Conservation (phyloP, 1,284 basidiomycete genomes). For the Xanthoconium separans region DNA sequence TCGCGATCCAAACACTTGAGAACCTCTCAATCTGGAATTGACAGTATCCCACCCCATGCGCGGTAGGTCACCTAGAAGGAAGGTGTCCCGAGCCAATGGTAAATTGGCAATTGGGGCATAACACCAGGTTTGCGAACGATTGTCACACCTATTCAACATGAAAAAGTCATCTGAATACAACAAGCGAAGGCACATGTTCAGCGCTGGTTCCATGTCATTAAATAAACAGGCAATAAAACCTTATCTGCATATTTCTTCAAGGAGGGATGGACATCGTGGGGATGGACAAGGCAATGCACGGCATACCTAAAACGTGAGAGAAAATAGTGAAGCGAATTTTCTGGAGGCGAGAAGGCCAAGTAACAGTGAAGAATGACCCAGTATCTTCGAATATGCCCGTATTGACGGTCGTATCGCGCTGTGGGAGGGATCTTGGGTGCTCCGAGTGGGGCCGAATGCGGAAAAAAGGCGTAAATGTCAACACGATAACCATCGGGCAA, state of each 20-base stretch:
- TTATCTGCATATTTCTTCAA: slow-evolving; percentile 19
- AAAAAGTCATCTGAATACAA: slow-evolving; percentile 9
- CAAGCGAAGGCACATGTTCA: slow-evolving; percentile 19
- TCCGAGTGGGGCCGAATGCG: background rate
- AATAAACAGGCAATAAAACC: slow-evolving; percentile 23
- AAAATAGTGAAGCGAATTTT: slow-evolving; percentile 12
- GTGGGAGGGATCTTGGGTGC: slow-evolving; percentile 13
- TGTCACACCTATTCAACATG: slow-evolving; percentile 7
- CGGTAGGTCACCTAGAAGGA: slow-evolving; percentile 3
- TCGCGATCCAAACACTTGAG: slow-evolving; percentile 3
- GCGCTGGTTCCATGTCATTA: slow-evolving; percentile 12
- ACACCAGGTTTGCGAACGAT: slow-evolving; percentile 4
- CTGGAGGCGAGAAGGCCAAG: background rate
- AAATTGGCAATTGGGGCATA: slow-evolving; percentile 15
- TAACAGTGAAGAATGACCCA: background rate
- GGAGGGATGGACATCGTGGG: slow-evolving; percentile 15
- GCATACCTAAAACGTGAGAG: slow-evolving; percentile 23
- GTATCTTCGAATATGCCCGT: slow-evolving; percentile 3
- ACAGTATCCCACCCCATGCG: slow-evolving; percentile 4
- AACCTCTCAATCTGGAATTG: slow-evolving; percentile 3
- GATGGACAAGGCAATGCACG: slow-evolving; percentile 10
- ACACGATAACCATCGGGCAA: background rate
- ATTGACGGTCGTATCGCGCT: slow-evolving; percentile 6
- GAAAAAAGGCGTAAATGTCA: slow-evolving; percentile 4
- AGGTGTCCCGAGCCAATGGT: slow-evolving; percentile 5